phyloP scores from a whole-genome alignment of 1,284 basidiomycete genomes.

The Ganoderma meredithae region DNA sequence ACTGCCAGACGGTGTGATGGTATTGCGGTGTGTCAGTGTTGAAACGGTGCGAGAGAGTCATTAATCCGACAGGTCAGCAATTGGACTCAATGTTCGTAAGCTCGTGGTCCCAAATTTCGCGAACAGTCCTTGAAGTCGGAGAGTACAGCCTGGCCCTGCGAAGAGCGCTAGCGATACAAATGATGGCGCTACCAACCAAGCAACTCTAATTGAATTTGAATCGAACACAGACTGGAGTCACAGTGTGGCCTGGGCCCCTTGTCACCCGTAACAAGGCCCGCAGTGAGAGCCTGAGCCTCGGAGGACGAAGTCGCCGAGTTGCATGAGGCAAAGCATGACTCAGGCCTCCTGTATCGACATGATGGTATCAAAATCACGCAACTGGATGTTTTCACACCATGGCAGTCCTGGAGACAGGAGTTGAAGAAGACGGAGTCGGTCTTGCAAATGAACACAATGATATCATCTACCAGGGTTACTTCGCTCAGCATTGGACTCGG shows the following conservation, averaged over 20 bases:
- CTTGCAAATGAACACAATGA: too few relatives aligned
- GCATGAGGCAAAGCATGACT: constrained; percentile 7
- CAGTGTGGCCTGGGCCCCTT: too few relatives aligned
- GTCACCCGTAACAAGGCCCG: neutral
- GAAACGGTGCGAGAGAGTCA: too few relatives aligned
- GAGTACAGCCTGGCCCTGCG: neutral
- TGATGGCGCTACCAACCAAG: neutral
- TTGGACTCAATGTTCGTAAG: neutral
- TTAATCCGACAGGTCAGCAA: too few relatives aligned
- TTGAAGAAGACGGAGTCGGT: neutral
- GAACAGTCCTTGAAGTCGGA: neutral
- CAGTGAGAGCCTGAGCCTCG: neutral
- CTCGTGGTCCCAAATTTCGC: neutral
- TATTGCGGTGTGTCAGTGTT: neutral
- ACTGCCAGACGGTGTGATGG: neutral
- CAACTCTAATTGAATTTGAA: neutral
- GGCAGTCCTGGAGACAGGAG: neutral
- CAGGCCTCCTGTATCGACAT: neutral
- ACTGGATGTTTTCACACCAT: neutral
- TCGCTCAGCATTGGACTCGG: neutral
- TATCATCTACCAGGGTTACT: neutral
- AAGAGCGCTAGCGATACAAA: neutral
- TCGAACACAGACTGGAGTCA: neutral
- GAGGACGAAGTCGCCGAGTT: constrained; percentile 13
- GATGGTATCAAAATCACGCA: too few relatives aligned